A percentile compares a stretch with the other conserved stretches of the same genome.
phyloP scores from a whole-genome alignment of 2,329 filamentous ascomycete genomes.

The Lecanosticta acicola region DNA sequence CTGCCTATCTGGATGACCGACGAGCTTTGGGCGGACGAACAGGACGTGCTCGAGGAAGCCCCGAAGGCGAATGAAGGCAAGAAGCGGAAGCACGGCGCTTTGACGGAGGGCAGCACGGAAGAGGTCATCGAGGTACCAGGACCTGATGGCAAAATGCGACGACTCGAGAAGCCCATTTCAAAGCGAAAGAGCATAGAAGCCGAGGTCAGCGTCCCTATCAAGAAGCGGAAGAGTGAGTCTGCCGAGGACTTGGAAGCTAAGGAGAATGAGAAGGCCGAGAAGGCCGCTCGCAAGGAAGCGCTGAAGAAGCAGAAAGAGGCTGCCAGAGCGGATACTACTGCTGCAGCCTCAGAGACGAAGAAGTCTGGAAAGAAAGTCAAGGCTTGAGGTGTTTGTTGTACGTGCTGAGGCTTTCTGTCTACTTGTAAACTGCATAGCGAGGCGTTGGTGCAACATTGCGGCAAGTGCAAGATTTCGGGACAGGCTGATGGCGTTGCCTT shows the following conservation, averaged over 20 bases:
- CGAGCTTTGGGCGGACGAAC: conserved; percentile 80
- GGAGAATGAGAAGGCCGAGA: conserved; percentile 20
- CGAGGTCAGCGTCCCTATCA: conserved; percentile 19
- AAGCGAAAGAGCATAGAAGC: conserved; percentile 21
- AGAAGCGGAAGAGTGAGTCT: conserved; percentile 28
- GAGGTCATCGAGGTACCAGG: conserved; percentile 29
- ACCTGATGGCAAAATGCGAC: conserved; percentile 32
- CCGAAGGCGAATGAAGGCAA: conserved; percentile 30
- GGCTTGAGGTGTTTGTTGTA: background rate
- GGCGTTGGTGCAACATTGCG: conserved; percentile 1
- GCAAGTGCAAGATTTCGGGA: too few species aligned
- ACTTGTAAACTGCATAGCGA: conserved; percentile 7
- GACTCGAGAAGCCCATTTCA: conserved; percentile 21
- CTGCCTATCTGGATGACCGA: conserved; percentile 92
- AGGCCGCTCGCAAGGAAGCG: conserved; percentile 23
- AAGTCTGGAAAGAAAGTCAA: conserved; percentile 5
- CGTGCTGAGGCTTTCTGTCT: background rate
- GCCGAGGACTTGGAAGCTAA: conserved; percentile 18
- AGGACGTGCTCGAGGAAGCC: conserved; percentile 60
- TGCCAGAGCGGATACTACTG: conserved; percentile 9
- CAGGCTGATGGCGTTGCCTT: background rate
- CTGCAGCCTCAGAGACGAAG: background rate
- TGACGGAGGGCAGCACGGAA: conserved; percentile 20
- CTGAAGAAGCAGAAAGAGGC: conserved; percentile 27
- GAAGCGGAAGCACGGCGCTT: conserved; percentile 32